These are phyloP conservation scores for Auriscalpium vulgare DNA, from an alignment of 768 basidiomycete species.

Conservation along the genomic window DNA sequence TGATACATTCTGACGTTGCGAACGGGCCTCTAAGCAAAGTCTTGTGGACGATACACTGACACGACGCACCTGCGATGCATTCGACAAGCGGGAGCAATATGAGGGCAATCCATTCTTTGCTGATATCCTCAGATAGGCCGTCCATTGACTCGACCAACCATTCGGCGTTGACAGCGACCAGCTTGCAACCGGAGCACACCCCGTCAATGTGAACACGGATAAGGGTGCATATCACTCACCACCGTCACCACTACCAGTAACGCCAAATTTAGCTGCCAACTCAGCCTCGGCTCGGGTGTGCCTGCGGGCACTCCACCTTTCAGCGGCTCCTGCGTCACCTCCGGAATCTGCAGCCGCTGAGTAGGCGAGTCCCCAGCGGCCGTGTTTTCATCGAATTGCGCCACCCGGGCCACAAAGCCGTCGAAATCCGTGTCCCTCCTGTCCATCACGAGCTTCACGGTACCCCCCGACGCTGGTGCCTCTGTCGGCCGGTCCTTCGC, in stretches of 20 bases:
- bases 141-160: slow-evolving; percentile 82
- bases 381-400: background rate
- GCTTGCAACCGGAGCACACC: slow-evolving; percentile 18
- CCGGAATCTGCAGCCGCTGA: background rate
- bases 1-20: slow-evolving; percentile 61
- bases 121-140: slow-evolving; percentile 59
- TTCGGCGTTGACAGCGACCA: slow-evolving; percentile 58
- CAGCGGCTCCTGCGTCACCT: slow-evolving; percentile 5
- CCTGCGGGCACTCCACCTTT: background rate
- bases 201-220: background rate
- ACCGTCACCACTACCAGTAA: slow-evolving; percentile 9
- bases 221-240: background rate
- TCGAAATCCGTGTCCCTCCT: slow-evolving; percentile 3
- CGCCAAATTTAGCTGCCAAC: slow-evolving; percentile 8
- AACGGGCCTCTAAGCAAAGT: slow-evolving; percentile 2
- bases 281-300: slow-evolving; percentile 2
- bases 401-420: background rate
- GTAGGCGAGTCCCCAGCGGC: slow-evolving; percentile 2
- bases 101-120: slow-evolving; percentile 83
- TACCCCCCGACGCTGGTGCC: slow-evolving; percentile 10
- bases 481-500: slow-evolving; percentile 4
- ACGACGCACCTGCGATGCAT: slow-evolving; percentile 59
- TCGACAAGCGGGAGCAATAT: slow-evolving; percentile 84
- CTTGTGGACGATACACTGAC: background rate
- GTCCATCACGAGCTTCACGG: slow-evolving; percentile 14